Evolutionary conservation across 2,329 filamentous ascomycete genomes (phyloP).

Genomic region (Myriosclerotinia duriaeana): DNA sequence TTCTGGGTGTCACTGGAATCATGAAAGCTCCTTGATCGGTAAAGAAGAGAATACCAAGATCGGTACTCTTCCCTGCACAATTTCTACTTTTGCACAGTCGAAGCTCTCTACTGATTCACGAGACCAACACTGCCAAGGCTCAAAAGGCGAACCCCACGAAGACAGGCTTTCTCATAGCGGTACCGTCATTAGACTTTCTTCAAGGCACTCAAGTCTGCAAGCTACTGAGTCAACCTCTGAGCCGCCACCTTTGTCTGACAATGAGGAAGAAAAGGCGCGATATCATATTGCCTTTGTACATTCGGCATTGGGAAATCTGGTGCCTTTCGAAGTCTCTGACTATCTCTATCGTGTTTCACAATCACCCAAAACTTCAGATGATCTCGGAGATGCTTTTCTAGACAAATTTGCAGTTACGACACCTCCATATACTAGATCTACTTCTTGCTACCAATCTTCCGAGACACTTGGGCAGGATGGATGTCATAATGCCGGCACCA

Average conservation of each 20-base stretch:
- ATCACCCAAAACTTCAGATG: not conserved
- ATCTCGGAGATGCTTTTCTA: not conserved
- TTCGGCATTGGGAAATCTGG: conserved; percentile 8
- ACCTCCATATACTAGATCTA: not conserved
- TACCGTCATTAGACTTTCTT: conserved; percentile 11
- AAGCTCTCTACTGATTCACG: not conserved
- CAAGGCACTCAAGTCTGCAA: conserved; percentile 16
- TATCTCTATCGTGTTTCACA: conserved; percentile 20
- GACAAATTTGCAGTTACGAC: not conserved
- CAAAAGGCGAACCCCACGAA: not conserved
- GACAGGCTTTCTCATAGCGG: not conserved
- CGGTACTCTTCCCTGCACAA: not conserved
- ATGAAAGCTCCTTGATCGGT: not conserved
- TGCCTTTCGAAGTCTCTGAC: conserved; percentile 19
- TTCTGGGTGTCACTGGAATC: not conserved
- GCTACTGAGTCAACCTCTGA: not conserved
- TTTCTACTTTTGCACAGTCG: not conserved
- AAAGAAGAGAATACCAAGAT: not conserved
- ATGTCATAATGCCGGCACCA: too few relatives aligned
- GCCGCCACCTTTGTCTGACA: not conserved
- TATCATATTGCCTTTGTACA: conserved; percentile 15
- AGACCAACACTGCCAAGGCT: not conserved
- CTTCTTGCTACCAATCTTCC: not conserved
- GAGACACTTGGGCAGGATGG: not conserved
- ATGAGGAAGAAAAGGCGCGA: not conserved